Base-by-base conservation (phyloP, 371 early-diverging fungal species). In the Mucor piriformis region DNA sequence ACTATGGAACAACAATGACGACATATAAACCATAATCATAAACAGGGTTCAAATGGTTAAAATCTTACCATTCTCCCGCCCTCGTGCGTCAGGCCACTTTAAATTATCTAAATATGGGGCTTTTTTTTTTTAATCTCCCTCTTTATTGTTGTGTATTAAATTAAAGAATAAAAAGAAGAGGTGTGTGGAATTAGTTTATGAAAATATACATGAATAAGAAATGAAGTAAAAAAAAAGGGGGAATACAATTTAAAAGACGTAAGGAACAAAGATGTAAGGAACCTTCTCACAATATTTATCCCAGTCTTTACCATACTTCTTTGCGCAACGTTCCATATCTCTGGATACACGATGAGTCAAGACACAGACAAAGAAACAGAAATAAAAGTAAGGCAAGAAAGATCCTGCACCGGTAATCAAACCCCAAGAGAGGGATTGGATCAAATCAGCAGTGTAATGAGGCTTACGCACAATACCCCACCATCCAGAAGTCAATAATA, bases 301-400 rank as follows among this genome's bases (percentile, higher is more conserved):
- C 95, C 95, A 95, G 69, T 91, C 93, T 54, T 83, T 82, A 38
- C 92, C 92, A 65, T 95, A 95, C 82, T 95, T 95, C 54, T 76
- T 76, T 20, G 84, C 81, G 70, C 95, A 95, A 59, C 88, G 83
- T 46, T 87, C 81, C 72, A 93, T 92, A 69, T 95, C 95, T 43
- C 95, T 82, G 46, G 76, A 72, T 6, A 85, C 90, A 54, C 95
- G 92, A 76, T 95, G 95, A 43, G 87, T 77, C 20, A 95, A 80
- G 32, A 94, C 86, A 32, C 87, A 70, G 29, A 84, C 64, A 67
- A 95, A 93, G 83, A 92, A 95, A 67, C 85, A 69, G 35, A 88
- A 76, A 72, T 95, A 95, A 72, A 93, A 95, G 83, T 90, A 95
- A n/a, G 95, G 88, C 63, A 95, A 77, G 68, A 85, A 81, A 13